Conservation (phyloP, 2,329 filamentous ascomycete genomes). For the Phaeosphaeria sp. region DNA sequence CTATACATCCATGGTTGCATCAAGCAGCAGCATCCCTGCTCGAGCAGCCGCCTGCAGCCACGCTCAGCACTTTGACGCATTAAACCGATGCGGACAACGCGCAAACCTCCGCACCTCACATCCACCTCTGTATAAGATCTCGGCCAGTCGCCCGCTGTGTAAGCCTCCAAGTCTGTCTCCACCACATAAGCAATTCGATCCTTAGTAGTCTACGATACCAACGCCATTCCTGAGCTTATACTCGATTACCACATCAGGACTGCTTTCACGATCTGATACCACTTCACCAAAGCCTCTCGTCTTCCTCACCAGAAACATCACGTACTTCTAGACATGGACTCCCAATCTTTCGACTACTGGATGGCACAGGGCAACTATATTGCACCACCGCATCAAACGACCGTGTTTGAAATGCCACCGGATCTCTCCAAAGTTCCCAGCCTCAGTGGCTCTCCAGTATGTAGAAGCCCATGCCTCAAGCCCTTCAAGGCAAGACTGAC, state of each 20-base stretch:
- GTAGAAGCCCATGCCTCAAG: constrained; percentile 7
- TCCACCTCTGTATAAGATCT: constrained; percentile 40
- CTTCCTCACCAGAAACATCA: constrained; percentile 7
- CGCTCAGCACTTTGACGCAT: constrained; percentile 24
- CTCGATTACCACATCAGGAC: background rate
- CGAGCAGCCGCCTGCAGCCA: constrained; percentile 14
- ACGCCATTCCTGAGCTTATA: background rate
- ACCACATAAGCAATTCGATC: constrained; percentile 31
- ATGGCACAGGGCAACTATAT: constrained; percentile 43
- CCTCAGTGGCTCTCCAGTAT: constrained; percentile 48
- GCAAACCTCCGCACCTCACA: constrained; percentile 16
- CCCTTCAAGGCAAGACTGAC: background rate
- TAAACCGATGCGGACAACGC: constrained; percentile 24
- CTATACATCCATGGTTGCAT: background rate
- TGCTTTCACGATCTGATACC: background rate
- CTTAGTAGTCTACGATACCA: constrained; percentile 5
- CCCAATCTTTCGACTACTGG: constrained; percentile 47
- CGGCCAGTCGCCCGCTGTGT: constrained; percentile 39
- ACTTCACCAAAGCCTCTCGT: background rate
- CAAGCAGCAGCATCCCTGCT: background rate
- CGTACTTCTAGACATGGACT: constrained; percentile 33
- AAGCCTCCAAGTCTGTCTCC: constrained; percentile 23
- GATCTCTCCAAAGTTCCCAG: constrained; percentile 47
- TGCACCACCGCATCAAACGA: constrained; percentile 37
- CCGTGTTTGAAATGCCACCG: constrained; percentile 42